Evolutionary conservation across 306 rosid species (phyloP).

Genomic region (Vicia faba): DNA sequence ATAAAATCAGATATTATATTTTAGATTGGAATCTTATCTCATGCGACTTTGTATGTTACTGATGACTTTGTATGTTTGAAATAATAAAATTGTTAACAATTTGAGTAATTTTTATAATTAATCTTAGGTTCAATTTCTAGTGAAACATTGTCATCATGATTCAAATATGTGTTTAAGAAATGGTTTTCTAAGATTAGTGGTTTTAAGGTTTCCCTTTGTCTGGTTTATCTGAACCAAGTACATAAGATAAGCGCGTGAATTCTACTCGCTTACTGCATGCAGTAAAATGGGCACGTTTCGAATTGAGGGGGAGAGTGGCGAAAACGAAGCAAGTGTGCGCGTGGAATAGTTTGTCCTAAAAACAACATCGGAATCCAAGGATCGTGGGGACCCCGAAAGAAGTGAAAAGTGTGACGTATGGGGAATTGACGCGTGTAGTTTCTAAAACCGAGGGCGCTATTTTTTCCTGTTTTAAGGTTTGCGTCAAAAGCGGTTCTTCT

Average conservation of each 20-base stretch:
- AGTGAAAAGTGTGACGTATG: slow-evolving; percentile 36
- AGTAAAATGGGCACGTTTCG: slow-evolving; percentile 32
- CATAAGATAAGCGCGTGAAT: fast-evolving
- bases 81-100: too few relatives aligned
- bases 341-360: slow-evolving; percentile 29
- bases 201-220: neutral
- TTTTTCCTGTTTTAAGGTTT: slow-evolving; percentile 33
- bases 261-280: slow-evolving; percentile 31
- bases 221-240: neutral
- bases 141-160: too few relatives aligned
- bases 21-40: too few relatives aligned
- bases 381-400: slow-evolving; percentile 21
- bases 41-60: too few relatives aligned
- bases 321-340: neutral
- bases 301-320: neutral
- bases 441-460: slow-evolving; percentile 51
- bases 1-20: too few relatives aligned
- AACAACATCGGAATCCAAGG: slow-evolving; percentile 41
- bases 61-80: too few relatives aligned
- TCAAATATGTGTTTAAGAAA: too few relatives aligned
- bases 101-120: too few relatives aligned
- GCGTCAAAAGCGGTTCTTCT: neutral
- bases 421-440: slow-evolving; percentile 41
- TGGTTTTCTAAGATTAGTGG: slow-evolving; percentile 15
- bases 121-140: too few relatives aligned